phyloP scores from a whole-genome alignment of 148 eudicot genomes.

The Camellia granthamiana region DNA sequence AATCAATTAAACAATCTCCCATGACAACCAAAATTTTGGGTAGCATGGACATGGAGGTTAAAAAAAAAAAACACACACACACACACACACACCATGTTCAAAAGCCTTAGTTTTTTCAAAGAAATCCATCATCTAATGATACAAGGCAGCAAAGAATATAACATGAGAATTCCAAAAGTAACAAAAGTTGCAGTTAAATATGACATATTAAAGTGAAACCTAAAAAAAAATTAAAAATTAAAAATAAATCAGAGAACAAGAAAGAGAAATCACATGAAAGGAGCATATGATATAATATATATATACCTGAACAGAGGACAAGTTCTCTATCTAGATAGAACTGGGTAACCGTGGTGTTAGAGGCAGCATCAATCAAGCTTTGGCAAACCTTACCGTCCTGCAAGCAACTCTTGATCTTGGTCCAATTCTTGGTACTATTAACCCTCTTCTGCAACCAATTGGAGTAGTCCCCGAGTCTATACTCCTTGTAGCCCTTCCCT shows the following conservation, averaged over 20 bases:
- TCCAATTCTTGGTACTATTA: conserved; percentile 49
- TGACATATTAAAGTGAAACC: no score
- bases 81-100: no score
- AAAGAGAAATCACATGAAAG: not conserved
- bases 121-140: no score
- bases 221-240: no score
- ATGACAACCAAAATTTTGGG: no score
- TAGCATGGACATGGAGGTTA: no score
- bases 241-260: not conserved
- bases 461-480: conserved; percentile 71
- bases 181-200: no score
- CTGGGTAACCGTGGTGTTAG: conserved; percentile 22
- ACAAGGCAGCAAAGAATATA: no score
- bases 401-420: conserved; percentile 63
- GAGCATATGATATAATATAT: not conserved
- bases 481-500: conserved; percentile 74
- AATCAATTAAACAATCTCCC: no score
- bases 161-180: no score
- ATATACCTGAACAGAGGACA: conserved; percentile 70
- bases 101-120: no score
- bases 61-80: no score
- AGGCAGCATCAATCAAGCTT: conserved; percentile 33
- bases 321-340: conserved; percentile 42
- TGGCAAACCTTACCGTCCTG: conserved; percentile 66
- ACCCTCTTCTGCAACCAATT: conserved; percentile 84